phyloP scores from a whole-genome alignment of 2,329 filamentous ascomycete species.

The Trichophyton benhamiae region DNA sequence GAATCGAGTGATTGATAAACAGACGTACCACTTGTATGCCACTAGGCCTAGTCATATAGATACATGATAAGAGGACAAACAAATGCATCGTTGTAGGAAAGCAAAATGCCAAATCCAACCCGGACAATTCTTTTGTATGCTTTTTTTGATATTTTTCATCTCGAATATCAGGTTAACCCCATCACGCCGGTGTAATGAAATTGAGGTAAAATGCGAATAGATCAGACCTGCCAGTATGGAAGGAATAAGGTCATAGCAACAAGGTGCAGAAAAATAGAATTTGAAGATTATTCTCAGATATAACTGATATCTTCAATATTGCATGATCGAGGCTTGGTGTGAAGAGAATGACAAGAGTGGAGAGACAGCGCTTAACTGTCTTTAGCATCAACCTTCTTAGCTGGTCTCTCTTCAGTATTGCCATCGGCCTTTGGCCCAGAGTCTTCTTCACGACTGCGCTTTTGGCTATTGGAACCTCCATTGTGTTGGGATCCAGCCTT shows the following conservation, averaged over 20 bases:
- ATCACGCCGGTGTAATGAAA: conserved; percentile 1
- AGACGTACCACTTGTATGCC: neutral
- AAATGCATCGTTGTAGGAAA: neutral
- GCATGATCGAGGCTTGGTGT: neutral
- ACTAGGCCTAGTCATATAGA: conserved; percentile 1
- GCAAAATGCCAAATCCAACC: neutral
- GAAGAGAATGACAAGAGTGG: neutral
- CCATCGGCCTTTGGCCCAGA: conserved; percentile 14
- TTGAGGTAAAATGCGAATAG: neutral
- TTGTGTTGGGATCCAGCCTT: conserved; percentile 7
- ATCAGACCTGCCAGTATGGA: neutral
- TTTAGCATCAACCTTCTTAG: conserved; percentile 40
- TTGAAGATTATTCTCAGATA: neutral
- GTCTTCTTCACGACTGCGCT: conserved; percentile 35
- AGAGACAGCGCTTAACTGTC: conserved; percentile 20
- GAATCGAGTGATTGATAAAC: too few relatives aligned
- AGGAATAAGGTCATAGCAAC: neutral
- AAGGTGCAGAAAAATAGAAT: neutral
- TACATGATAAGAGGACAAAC: conserved; percentile 1
- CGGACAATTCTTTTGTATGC: neutral
- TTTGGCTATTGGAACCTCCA: conserved; percentile 24
- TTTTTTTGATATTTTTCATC: neutral
- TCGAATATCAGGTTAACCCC: neutral
- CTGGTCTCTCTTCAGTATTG: conserved; percentile 26
- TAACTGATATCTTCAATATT: neutral